phyloP scores from a whole-genome alignment of 768 basidiomycete genomes.

The Imleria badia region DNA sequence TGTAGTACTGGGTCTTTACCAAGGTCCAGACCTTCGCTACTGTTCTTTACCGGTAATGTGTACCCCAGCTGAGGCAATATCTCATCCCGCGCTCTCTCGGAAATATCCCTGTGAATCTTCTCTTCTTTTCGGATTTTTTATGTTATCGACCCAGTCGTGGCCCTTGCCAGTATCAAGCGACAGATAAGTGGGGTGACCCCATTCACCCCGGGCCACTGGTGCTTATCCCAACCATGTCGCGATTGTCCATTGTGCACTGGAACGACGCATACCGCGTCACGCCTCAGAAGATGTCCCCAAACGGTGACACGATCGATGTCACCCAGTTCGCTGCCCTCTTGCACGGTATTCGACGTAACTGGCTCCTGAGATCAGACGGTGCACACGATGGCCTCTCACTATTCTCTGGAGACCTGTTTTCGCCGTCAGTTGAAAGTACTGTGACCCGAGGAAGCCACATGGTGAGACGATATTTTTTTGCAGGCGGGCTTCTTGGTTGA shows the following conservation, averaged over 20 bases:
- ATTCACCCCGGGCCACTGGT: not conserved
- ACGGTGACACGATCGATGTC: slow-evolving; percentile 73
- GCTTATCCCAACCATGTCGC: slow-evolving; percentile 31
- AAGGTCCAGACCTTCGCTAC: too few relatives aligned
- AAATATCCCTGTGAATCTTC: not conserved
- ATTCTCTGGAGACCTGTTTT: slow-evolving; percentile 90
- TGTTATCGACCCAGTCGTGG: not conserved
- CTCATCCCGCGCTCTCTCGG: not conserved
- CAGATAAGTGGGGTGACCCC: slow-evolving; percentile 1
- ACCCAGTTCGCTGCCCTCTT: slow-evolving; percentile 81
- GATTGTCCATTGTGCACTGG: slow-evolving; percentile 59
- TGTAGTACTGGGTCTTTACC: not conserved
- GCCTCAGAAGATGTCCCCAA: slow-evolving; percentile 62
- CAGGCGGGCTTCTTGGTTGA: not conserved
- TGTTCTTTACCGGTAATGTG: too few relatives aligned
- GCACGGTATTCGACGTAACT: slow-evolving; percentile 57
- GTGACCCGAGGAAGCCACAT: slow-evolving; percentile 91
- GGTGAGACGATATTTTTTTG: slow-evolving; percentile 43
- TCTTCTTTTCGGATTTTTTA: not conserved
- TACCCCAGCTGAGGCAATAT: not conserved
- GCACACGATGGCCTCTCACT: slow-evolving; percentile 71
- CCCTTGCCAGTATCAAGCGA: not conserved
- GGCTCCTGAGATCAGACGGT: slow-evolving; percentile 49
- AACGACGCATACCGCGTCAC: slow-evolving; percentile 84
- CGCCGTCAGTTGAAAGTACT: slow-evolving; percentile 82